Percentiles rank a stretch among this genome's conserved stretches.
Conservation (phyloP, 2,329 filamentous ascomycete species). For the Thielaviopsis punctulata region DNA sequence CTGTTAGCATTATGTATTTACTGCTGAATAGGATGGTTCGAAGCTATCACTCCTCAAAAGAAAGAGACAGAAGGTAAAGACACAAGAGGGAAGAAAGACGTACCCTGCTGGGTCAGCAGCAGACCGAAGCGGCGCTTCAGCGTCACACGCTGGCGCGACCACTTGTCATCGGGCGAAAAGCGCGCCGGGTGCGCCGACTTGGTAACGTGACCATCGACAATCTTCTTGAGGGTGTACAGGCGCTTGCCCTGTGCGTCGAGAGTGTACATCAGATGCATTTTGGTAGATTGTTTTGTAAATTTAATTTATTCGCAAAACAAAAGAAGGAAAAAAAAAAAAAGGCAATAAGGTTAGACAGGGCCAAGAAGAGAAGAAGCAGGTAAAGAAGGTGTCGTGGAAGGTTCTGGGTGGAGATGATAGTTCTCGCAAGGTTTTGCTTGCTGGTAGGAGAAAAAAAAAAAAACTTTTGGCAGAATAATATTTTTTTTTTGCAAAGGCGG, state of each 20-base stretch:
- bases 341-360: not conserved
- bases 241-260: slow-evolving; percentile 69
- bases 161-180: slow-evolving; percentile 98
- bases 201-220: slow-evolving; percentile 66
- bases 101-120: slow-evolving; percentile 62
- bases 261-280: slow-evolving; percentile 63
- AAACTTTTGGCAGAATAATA: slow-evolving; percentile 6
- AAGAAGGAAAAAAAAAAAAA: not conserved
- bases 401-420: slow-evolving; percentile 9
- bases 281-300: slow-evolving; percentile 11
- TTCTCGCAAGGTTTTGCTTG: slow-evolving; percentile 4
- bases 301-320: not conserved
- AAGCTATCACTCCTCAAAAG: not conserved
- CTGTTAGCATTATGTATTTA: not conserved
- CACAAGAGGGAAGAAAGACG: slow-evolving; percentile 16
- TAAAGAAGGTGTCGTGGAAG: not conserved
- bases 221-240: slow-evolving; percentile 89
- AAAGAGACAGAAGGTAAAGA: not conserved
- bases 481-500: slow-evolving; percentile 8
- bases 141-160: slow-evolving; percentile 87
- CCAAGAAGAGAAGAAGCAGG: not conserved
- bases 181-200: slow-evolving; percentile 91
- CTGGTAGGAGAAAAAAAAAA: slow-evolving; percentile 4
- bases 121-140: slow-evolving; percentile 87
- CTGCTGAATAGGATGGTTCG: not conserved